Conservation (phyloP, 1,284 basidiomycete genomes). For the Rhizoctonia solani region DNA sequence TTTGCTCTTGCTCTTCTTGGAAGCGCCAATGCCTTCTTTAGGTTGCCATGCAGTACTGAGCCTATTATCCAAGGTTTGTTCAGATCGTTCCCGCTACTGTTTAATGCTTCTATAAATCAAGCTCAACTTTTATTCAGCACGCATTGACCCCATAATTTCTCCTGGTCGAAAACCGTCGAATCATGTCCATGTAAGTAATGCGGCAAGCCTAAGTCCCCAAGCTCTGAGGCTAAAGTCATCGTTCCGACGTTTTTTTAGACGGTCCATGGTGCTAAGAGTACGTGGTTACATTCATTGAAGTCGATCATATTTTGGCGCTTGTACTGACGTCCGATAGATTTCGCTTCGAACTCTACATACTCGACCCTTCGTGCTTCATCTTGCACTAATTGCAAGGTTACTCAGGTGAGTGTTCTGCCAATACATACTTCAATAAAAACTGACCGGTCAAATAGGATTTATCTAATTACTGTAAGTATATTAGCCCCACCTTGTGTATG, state of each 20-base stretch:
- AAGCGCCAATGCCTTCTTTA: constrained; percentile 50
- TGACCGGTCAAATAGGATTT: constrained; percentile 44
- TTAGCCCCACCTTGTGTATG: no score
- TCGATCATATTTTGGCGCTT: background rate
- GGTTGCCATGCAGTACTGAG: constrained; percentile 49
- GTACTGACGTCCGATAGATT: constrained; percentile 40
- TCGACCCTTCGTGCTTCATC: constrained; percentile 46
- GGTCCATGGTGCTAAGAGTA: constrained; percentile 25
- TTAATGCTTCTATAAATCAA: background rate
- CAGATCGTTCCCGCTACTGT: no score
- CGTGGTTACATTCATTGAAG: background rate
- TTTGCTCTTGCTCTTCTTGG: constrained; percentile 39
- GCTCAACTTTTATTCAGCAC: constrained; percentile 42
- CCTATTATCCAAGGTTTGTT: constrained; percentile 46
- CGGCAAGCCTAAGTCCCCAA: no score
- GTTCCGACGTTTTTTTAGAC: background rate
- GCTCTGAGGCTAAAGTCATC: no score
- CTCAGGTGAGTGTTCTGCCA: constrained; percentile 11
- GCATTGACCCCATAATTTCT: constrained; percentile 53
- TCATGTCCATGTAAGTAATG: constrained; percentile 51
- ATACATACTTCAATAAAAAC: background rate
- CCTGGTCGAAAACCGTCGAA: constrained; percentile 49
- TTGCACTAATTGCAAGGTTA: constrained; percentile 48
- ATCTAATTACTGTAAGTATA: constrained; percentile 46
- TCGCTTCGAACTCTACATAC: constrained; percentile 47